Evolutionary conservation across 1,139 yeast genomes (phyloP).

Genomic region (Diutina neorugosa): DNA sequence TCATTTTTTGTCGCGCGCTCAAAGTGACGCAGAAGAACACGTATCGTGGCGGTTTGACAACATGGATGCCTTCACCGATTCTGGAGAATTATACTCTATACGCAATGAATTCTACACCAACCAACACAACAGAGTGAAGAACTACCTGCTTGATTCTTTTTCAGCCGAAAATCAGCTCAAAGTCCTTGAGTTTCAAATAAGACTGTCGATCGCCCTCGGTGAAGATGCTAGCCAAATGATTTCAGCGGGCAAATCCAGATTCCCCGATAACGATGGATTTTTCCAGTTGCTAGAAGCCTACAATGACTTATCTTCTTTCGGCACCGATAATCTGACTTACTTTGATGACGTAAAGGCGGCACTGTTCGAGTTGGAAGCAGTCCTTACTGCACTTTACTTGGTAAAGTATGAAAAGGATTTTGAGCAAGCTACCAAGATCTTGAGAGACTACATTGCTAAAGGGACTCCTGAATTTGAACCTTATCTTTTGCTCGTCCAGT

Average conservation of each 20-base stretch:
- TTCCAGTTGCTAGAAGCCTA: constrained; percentile 12
- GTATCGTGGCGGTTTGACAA: not conserved
- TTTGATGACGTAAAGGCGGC: constrained; percentile 24
- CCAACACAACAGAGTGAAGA: constrained; percentile 28
- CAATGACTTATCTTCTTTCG: constrained; percentile 32
- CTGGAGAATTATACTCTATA: constrained; percentile 25
- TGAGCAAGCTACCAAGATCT: constrained; percentile 26
- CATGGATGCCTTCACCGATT: constrained; percentile 3
- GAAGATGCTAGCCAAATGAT: constrained; percentile 31
- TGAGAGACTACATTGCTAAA: constrained; percentile 11
- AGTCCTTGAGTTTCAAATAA: constrained; percentile 30
- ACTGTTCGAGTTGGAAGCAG: constrained; percentile 26
- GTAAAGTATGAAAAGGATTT: constrained; percentile 26
- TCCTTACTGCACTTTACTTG: constrained; percentile 30
- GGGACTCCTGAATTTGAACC: constrained; percentile 27
- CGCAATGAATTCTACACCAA: constrained; percentile 36
- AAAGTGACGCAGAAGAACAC: not conserved
- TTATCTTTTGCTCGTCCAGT: constrained; percentile 30
- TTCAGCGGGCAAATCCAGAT: constrained; percentile 23
- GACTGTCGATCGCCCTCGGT: constrained; percentile 28
- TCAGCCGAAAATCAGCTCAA: constrained; percentile 25
- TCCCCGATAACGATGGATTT: constrained; percentile 25
- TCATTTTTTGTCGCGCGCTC: not conserved
- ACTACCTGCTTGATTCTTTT: constrained; percentile 22
- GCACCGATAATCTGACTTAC: constrained; percentile 18